These are phyloP conservation scores for Nitzschia putrida DNA, from an alignment of 108 stramenopile species.

Conservation along the genomic window DNA sequence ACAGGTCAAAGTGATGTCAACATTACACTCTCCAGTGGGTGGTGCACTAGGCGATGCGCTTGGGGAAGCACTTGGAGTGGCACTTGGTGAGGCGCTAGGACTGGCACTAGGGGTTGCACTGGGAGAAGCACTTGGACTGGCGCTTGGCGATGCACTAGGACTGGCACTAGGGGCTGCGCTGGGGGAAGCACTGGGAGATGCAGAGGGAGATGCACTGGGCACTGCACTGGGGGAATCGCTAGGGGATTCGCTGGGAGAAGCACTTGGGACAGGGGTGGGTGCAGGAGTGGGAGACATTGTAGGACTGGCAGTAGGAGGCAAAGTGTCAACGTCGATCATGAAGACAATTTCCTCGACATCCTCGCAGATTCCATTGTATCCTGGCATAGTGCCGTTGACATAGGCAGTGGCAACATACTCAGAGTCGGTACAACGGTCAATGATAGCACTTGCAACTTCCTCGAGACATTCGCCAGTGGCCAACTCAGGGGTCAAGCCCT, in stretches of 20 bases:
- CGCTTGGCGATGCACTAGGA: neutral
- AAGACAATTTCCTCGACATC: constrained; percentile 19
- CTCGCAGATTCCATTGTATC: constrained; percentile 3
- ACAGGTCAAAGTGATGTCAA: constrained; percentile 24
- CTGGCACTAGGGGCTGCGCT: neutral
- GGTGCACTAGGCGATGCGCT: neutral
- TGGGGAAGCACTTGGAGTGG: neutral
- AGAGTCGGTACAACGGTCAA: constrained; percentile 18
- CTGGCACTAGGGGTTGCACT: neutral
- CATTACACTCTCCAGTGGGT: constrained; percentile 23
- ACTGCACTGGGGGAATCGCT: neutral
- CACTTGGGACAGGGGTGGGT: neutral
- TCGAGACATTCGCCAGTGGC: constrained; percentile 19
- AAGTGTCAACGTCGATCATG: constrained; percentile 7
- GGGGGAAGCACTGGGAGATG: neutral
- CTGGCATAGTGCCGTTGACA: constrained; percentile 24
- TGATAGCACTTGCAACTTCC: neutral
- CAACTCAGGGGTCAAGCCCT: neutral
- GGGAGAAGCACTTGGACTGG: neutral
- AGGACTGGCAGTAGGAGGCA: neutral
- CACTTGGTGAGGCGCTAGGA: neutral
- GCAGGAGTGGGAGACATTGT: neutral
- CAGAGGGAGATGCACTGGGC: neutral
- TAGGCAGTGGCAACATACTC: constrained; percentile 17
- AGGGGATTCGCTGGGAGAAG: constrained; percentile 3